Conservation (phyloP, 2,329 filamentous ascomycete species). For the Epichloe elymi region DNA sequence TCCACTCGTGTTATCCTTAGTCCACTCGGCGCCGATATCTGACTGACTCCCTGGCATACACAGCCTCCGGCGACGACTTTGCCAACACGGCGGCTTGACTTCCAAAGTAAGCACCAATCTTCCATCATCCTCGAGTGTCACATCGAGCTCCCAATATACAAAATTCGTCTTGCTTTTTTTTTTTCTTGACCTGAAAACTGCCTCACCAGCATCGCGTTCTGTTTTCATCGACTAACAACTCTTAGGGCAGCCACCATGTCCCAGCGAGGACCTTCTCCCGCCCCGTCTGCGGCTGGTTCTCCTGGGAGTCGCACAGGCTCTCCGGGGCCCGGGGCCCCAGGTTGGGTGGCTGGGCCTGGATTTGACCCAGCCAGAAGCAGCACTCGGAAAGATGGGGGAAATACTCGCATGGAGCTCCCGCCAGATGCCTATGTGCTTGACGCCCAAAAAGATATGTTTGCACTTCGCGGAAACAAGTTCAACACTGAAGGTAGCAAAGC, state of each 20-base stretch:
- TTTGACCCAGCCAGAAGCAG: slow-evolving; percentile 30
- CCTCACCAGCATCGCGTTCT: background rate
- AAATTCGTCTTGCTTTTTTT: too few species aligned
- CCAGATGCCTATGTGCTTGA: slow-evolving; percentile 38
- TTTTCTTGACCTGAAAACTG: background rate
- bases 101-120: background rate
- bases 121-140: background rate
- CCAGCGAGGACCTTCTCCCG: slow-evolving; percentile 18
- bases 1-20: too few species aligned
- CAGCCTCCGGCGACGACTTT: background rate
- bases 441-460: slow-evolving; percentile 21
- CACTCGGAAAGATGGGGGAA: slow-evolving; percentile 13
- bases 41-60: too few species aligned
- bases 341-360: slow-evolving; percentile 22
- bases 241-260: slow-evolving; percentile 15
- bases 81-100: background rate
- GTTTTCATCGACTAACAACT: background rate
- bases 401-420: slow-evolving; percentile 42
- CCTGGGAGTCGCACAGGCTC: background rate
- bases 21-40: background rate
- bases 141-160: too few species aligned
- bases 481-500: slow-evolving; percentile 45
- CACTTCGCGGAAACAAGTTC: slow-evolving; percentile 26
- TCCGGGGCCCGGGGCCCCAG: slow-evolving; percentile 4
- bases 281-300: slow-evolving; percentile 5